Evolutionary conservation across 257 asterid species (phyloP), one percentile per base, ranked within the genome.

Genomic region (Cordia subcordata): DNA sequence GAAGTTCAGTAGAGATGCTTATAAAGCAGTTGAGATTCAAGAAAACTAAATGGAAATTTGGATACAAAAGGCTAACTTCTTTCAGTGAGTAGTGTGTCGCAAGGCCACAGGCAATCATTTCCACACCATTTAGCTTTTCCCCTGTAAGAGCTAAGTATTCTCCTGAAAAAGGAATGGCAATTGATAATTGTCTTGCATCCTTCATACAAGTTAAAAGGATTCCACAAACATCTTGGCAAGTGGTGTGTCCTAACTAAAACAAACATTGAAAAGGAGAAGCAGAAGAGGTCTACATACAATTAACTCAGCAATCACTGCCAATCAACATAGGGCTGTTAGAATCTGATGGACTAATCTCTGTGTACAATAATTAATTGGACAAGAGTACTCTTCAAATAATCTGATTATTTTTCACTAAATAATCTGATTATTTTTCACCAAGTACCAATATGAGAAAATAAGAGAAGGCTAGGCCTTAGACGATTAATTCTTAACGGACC

Each of bases 131-230:
- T 58, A 93, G 85, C 70, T 89, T 89, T 68, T 80, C 94, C 57
- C 99, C 97, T 0, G 99, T 89, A 57, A 93, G 85, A 75, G 95
- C 96, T 79, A 93, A 82, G 74, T 80, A 93, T 73, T 93, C 99
- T 58, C 97, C 99, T 93, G 86, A 62, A 79, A 69, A 63, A n/a
- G n/a, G 49, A 50, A 66, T 38, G 63, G 23, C 15, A 53, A 17
- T 27, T 53, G 40, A 16, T 39, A 47, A 52, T 46, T 37, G n/a
- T 18, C 39, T 17, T 37, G 37, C 32, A 54, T 60, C 58, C 15
- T 20, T 3, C 38, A n/a, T 39, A n/a, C 1, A 33, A 5, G 18
- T 19, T 53, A 49, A 63, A 39, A 39, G 17, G 15, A 9, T 54
- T 27, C 4, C 35, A 27, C 35, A 1, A 27, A 1, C 6, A 6